Percentiles rank a stretch among this genome's conserved stretches.
phyloP scores from a whole-genome alignment of 1,284 basidiomycete species.

The Grifola frondosa region DNA sequence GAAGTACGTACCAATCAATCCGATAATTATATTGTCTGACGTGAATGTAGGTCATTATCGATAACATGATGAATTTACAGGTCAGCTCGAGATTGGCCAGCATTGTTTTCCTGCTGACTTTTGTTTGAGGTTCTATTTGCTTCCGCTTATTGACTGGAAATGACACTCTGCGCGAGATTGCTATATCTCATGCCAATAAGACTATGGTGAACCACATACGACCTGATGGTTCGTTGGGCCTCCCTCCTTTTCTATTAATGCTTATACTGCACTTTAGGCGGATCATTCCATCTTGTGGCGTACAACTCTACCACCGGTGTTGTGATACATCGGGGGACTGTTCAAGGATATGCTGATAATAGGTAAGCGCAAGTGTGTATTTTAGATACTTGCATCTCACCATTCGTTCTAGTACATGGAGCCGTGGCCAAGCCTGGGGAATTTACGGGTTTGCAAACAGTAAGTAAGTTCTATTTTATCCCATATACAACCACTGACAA shows the following conservation, averaged over 20 bases:
- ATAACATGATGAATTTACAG: slow-evolving; percentile 79
- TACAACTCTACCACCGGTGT: slow-evolving; percentile 63
- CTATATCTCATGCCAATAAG: slow-evolving; percentile 62
- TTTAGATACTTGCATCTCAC: background rate
- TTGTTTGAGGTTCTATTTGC: slow-evolving; percentile 47
- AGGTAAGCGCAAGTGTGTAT: slow-evolving; percentile 31
- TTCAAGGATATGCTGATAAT: slow-evolving; percentile 61
- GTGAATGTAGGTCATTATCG: slow-evolving; percentile 57
- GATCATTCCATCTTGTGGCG: slow-evolving; percentile 67
- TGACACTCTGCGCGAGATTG: slow-evolving; percentile 55
- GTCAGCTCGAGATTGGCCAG: slow-evolving; percentile 20
- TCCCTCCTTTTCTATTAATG: background rate
- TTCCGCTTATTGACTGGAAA: slow-evolving; percentile 58
- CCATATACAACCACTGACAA: slow-evolving; percentile 3
- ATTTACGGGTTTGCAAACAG: slow-evolving; percentile 70
- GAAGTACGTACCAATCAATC: too few relatives aligned
- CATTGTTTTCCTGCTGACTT: background rate
- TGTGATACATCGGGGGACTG: slow-evolving; percentile 54
- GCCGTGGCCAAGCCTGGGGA: slow-evolving; percentile 69
- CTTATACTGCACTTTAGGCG: slow-evolving; percentile 36
- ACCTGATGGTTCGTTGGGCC: slow-evolving; percentile 45
- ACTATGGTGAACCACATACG: slow-evolving; percentile 68
- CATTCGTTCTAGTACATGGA: slow-evolving; percentile 59
- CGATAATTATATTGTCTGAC: slow-evolving; percentile 6
- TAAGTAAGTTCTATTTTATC: slow-evolving; percentile 31